Evolutionary conservation across 495 filamentous ascomycete genomes (phyloP), one percentile per base, ranked within the genome.

Genomic region (Aspergillus kassunensis): DNA sequence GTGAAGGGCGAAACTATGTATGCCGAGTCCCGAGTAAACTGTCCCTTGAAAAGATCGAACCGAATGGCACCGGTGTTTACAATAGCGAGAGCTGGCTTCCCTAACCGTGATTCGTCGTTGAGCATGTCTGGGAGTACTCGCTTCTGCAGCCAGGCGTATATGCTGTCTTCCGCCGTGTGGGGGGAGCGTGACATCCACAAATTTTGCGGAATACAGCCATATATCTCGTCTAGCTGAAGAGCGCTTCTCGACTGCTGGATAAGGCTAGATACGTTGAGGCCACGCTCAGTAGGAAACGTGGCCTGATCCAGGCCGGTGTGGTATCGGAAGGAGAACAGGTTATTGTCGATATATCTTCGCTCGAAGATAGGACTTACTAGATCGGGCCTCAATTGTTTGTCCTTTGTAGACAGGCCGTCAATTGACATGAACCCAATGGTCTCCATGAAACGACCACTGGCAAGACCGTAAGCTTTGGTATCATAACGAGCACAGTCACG

Each of bases 401-500:
- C 67, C 13, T 62, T 61, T 2, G 71, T 73, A 13, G 71, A 63
- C 0, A 91, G 71, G 6, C 89, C 91, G 35, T 83, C 76, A 45
- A 97, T 86, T 9, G 91, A 95, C 81, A 95, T 80, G 74, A 91
- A 98, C 5, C 93, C 93, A 43, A 97, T 84, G n/a, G 95, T 97
- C 70, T 98, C 93, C 80, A 96, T 90, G 67, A 96, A 98, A 2
- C 92, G 80, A n/a, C 93, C 93, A 60, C 87, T 91, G 27, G 91
- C 90, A 12, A 98, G 69, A 1, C 83, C 93, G 52, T 85, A 86
- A 1, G 91, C 86, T 55, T 86, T 87, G 37, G 76, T 72, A 63
- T 97, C 93, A 61, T 88, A 97, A 42, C 80, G 79, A 15, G 76
- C 81, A 61, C 87, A 93, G 59, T 98, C 90, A 5, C 93, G 82